A percentile compares a stretch with the other conserved stretches of the same genome.
Evolutionary conservation across 306 rosid genomes (phyloP).

Genomic region (Astragalus glycyphyllos): DNA sequence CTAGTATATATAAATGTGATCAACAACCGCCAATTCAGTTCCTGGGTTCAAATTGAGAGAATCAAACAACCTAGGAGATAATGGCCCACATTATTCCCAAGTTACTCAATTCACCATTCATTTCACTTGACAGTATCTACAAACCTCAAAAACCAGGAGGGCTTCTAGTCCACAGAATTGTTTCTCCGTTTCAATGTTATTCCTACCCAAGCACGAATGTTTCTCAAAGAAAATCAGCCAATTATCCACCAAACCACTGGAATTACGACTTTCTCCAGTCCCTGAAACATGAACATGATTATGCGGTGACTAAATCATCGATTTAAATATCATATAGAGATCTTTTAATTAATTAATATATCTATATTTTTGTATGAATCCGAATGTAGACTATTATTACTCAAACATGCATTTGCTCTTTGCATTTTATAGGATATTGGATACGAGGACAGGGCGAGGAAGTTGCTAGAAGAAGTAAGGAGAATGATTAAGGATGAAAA

Average conservation of each 20-base stretch:
- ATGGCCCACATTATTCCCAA: too few species aligned
- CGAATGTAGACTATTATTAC: too few species aligned
- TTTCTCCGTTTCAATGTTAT: slow-evolving; percentile 24
- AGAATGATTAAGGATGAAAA: slow-evolving; percentile 48
- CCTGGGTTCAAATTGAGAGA: too few species aligned
- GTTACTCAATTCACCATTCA: too few species aligned
- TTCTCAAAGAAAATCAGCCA: slow-evolving; percentile 47
- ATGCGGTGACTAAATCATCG: slow-evolving; percentile 38
- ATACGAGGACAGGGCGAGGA: slow-evolving; percentile 20
- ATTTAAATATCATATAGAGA: neutral
- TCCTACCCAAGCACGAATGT: neutral
- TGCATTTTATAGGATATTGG: slow-evolving; percentile 31
- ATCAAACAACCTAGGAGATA: too few species aligned
- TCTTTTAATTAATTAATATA: neutral
- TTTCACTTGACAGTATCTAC: neutral
- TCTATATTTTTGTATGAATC: too few species aligned
- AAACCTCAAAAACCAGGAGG: slow-evolving; percentile 8
- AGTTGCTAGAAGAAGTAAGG: slow-evolving; percentile 46
- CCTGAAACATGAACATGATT: slow-evolving; percentile 42
- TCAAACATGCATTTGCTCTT: neutral
- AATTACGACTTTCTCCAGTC: slow-evolving; percentile 55
- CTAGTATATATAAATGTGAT: too few species aligned
- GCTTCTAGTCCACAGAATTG: neutral
- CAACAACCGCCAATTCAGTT: too few species aligned
- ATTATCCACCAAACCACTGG: slow-evolving; percentile 60